phyloP scores from a whole-genome alignment of 2,329 filamentous ascomycete genomes.

The Microdochium paspali region DNA sequence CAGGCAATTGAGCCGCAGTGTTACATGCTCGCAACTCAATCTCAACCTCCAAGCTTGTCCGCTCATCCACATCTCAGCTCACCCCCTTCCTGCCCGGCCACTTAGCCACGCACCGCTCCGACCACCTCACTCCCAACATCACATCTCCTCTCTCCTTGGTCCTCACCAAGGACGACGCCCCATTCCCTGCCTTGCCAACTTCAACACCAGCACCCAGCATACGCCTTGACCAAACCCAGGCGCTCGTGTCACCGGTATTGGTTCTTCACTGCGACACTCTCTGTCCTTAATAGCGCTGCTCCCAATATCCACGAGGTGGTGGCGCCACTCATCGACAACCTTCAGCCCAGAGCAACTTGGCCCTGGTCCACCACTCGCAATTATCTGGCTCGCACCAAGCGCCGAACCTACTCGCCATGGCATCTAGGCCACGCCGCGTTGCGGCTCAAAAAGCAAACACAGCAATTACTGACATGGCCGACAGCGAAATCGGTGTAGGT shows the following conservation, averaged over 20 bases:
- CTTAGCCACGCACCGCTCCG: background rate
- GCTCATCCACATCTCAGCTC: background rate
- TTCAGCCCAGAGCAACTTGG: background rate
- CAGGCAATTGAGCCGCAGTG: too few species aligned
- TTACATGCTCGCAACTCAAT: background rate
- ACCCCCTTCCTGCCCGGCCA: background rate
- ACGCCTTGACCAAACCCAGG: too few species aligned
- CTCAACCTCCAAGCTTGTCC: background rate
- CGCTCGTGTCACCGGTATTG: too few species aligned
- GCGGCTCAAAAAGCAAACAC: conserved; percentile 34
- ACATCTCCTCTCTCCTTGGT: background rate
- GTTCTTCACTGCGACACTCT: too few species aligned
- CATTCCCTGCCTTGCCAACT: too few species aligned
- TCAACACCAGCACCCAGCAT: too few species aligned
- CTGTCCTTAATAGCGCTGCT: too few species aligned
- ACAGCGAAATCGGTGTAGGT: conserved; percentile 31
- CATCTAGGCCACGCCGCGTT: conserved; percentile 27
- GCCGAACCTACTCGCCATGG: conserved; percentile 10
- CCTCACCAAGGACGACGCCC: too few species aligned
- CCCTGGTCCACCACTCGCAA: background rate
- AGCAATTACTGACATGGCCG: conserved; percentile 40
- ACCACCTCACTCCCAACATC: background rate
- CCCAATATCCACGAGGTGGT: too few species aligned
- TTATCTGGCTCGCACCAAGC: background rate
- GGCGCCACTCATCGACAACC: background rate